Evolutionary conservation across 495 filamentous ascomycete species (phyloP).

Genomic region (Penicillium subrubescens): DNA sequence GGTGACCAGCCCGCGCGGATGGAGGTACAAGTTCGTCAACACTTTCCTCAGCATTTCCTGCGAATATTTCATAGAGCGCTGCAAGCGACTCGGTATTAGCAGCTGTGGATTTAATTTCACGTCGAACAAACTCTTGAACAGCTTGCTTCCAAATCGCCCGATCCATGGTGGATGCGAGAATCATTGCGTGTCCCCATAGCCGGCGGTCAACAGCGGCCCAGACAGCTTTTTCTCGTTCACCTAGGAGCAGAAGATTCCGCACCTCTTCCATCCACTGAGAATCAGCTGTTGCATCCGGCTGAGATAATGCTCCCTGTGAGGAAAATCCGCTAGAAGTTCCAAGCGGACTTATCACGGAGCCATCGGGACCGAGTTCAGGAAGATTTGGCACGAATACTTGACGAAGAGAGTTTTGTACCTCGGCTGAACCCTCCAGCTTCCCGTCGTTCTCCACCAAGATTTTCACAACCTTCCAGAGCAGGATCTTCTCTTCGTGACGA

Average conservation of each 20-base stretch:
- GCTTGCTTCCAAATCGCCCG: conserved; percentile 84
- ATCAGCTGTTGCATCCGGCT: conserved; percentile 62
- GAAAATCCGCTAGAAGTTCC: conserved; percentile 33
- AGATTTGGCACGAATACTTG: conserved; percentile 70
- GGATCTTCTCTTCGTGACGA: conserved; percentile 74
- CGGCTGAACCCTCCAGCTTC: conserved; percentile 68
- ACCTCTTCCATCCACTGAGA: conserved; percentile 67
- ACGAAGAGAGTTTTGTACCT: conserved; percentile 73
- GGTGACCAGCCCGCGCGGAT: conserved; percentile 87
- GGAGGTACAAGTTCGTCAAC: conserved; percentile 96
- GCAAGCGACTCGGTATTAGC: conserved; percentile 82
- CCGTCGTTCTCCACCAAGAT: conserved; percentile 88
- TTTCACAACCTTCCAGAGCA: conserved; percentile 86
- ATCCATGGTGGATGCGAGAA: conserved; percentile 78
- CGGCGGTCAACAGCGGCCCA: conserved; percentile 94
- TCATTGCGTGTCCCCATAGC: conserved; percentile 94
- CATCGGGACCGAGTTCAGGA: conserved; percentile 39
- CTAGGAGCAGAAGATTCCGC: conserved; percentile 68
- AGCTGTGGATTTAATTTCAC: conserved; percentile 80
- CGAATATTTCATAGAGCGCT: conserved; percentile 88
- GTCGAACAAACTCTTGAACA: conserved; percentile 87
- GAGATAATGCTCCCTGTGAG: conserved; percentile 31
- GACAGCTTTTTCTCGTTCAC: conserved; percentile 87
- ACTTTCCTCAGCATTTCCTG: conserved; percentile 91
- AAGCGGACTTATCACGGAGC: conserved; percentile 21